Conservation (phyloP, 148 eudicot species). For the Camellia japonica region DNA sequence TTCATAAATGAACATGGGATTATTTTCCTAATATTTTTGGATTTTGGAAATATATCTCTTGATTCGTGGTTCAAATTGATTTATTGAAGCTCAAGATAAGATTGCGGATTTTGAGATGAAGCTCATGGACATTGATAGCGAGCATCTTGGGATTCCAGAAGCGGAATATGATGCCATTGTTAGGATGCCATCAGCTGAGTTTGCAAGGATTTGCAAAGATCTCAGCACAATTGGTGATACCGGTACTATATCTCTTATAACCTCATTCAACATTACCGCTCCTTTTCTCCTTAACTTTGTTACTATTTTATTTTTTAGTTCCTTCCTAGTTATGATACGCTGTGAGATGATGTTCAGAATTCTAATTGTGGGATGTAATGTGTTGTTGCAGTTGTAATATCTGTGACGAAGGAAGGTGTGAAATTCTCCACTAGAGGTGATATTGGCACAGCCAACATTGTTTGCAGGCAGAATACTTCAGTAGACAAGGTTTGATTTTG, state of each 20-base stretch:
- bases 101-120: constrained; percentile 74
- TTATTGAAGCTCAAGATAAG: constrained; percentile 59
- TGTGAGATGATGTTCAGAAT: not conserved
- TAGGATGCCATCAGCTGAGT: constrained; percentile 59
- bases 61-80: constrained; percentile 8
- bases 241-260: constrained; percentile 28
- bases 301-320: not conserved
- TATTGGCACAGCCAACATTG: constrained; percentile 64
- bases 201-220: constrained; percentile 50
- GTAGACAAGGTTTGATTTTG: constrained; percentile 46
- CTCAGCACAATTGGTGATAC: constrained; percentile 64
- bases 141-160: constrained; percentile 70
- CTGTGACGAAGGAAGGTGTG: constrained; percentile 69
- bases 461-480: constrained; percentile 49
- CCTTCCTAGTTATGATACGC: not conserved
- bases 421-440: constrained; percentile 69
- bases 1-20: not conserved
- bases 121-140: constrained; percentile 74
- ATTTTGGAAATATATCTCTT: not conserved
- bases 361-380: constrained; percentile 10
- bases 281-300: not conserved
- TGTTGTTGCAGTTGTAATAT: constrained; percentile 45
- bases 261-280: not conserved
- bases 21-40: not conserved
- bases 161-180: constrained; percentile 65